phyloP scores from a whole-genome alignment of 192 early-diverging fungal species.

The Coemansia sp. region DNA sequence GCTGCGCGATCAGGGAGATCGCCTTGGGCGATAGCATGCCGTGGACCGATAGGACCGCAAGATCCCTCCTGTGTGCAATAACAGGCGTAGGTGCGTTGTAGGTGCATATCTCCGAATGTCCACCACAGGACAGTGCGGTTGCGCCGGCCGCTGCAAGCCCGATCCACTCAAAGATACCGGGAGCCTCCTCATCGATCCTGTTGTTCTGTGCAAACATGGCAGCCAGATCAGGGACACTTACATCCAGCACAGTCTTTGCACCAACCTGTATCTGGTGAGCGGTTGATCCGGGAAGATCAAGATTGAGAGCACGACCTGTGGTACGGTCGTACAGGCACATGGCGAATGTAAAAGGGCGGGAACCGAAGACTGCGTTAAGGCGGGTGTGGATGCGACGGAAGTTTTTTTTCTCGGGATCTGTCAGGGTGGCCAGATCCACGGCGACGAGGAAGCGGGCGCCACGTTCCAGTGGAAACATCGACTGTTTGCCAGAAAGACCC shows the following conservation, averaged over 20 bases:
- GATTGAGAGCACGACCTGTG: slow-evolving; percentile 21
- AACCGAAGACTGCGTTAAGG: slow-evolving; percentile 21
- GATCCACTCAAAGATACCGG: slow-evolving; percentile 47
- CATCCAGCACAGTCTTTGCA: not conserved
- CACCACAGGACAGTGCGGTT: not conserved
- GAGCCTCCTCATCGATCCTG: slow-evolving; percentile 29
- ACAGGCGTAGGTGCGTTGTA: slow-evolving; percentile 23
- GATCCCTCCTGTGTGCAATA: not conserved
- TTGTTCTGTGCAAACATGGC: not conserved
- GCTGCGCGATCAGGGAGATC: slow-evolving; percentile 12
- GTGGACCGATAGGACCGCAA: slow-evolving; percentile 10
- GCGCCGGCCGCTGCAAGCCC: slow-evolving; percentile 25
- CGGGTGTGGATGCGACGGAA: slow-evolving; percentile 27
- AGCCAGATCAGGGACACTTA: slow-evolving; percentile 11
- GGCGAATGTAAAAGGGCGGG: slow-evolving; percentile 18
- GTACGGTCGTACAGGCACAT: slow-evolving; percentile 21
- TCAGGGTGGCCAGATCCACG: slow-evolving; percentile 25
- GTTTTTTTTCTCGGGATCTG: slow-evolving; percentile 40
- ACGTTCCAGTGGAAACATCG: slow-evolving; percentile 40
- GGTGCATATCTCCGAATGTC: not conserved
- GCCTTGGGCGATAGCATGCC: slow-evolving; percentile 37
- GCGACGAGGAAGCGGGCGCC: slow-evolving; percentile 33
- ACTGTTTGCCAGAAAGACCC: slow-evolving; percentile 24
- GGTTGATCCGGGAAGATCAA: slow-evolving; percentile 30
- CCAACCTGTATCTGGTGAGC: not conserved